Conservation (phyloP, 1,284 basidiomycete genomes). For the Malassezia yamatoensis region DNA sequence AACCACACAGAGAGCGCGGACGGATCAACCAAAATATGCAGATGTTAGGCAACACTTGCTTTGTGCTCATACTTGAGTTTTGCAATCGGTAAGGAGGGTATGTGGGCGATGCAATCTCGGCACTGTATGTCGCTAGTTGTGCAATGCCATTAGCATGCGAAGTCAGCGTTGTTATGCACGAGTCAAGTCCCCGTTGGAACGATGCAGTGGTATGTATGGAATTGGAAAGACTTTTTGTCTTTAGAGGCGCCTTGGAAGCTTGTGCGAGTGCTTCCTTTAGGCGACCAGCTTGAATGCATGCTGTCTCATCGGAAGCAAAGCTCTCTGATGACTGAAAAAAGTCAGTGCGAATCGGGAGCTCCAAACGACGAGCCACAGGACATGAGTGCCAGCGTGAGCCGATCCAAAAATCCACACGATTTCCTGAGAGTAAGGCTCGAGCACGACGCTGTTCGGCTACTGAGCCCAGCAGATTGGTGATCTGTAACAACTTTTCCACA, state of each 20-base stretch:
- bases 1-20: conserved; percentile 10
- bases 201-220: conserved; percentile 18
- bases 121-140: not conserved
- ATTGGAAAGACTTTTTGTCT: conserved; percentile 6
- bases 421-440: not conserved
- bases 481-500: conserved; percentile 12
- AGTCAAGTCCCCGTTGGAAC: conserved; percentile 9
- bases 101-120: not conserved
- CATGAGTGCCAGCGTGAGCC: not conserved
- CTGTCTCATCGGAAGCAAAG: not conserved
- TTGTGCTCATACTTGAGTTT: not conserved
- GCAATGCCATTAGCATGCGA: conserved; percentile 12
- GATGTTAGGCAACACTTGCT: not conserved
- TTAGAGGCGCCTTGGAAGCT: not conserved
- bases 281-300: not conserved
- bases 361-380: not conserved
- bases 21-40: conserved; percentile 6
- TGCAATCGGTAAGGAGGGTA: not conserved
- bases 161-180: conserved; percentile 2
- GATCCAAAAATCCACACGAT: not conserved
- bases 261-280: not conserved
- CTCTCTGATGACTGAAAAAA: not conserved
- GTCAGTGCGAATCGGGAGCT: not conserved
- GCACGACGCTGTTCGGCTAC: conserved; percentile 7
- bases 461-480: conserved; percentile 7